Conservation (phyloP, 2,329 filamentous ascomycete genomes). For the Stagonosporopsis chrysanthemi region DNA sequence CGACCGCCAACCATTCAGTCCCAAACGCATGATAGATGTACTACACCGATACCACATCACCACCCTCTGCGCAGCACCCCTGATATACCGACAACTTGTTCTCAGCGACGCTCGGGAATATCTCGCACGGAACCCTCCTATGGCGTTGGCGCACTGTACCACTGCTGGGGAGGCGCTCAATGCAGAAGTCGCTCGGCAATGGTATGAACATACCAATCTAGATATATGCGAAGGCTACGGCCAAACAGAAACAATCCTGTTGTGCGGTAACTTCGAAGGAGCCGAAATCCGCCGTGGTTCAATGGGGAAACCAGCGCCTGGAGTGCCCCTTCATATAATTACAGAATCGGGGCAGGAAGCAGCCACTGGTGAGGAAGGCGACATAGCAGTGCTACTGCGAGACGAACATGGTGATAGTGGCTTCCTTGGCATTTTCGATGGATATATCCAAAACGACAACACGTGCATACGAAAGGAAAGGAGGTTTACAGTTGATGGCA, state of each 20-base stretch:
- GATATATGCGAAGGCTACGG: constrained; percentile 15
- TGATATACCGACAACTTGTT: constrained; percentile 13
- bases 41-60: constrained; percentile 17
- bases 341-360: constrained; percentile 1
- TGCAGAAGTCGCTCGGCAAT: constrained; percentile 14
- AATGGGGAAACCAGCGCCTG: constrained; percentile 18
- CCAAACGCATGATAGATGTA: constrained; percentile 9
- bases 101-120: constrained; percentile 1
- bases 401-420: background rate
- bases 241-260: constrained; percentile 17
- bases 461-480: constrained; percentile 6
- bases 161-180: constrained; percentile 16
- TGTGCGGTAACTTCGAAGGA: constrained; percentile 15
- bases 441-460: constrained; percentile 4
- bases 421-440: constrained; percentile 12
- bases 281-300: constrained; percentile 7
- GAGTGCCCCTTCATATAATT: constrained; percentile 13
- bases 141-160: constrained; percentile 10
- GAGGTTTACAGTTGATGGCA: constrained; percentile 1
- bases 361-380: constrained; percentile 12
- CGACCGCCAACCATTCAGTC: constrained; percentile 9
- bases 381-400: constrained; percentile 12
- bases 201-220: constrained; percentile 6
- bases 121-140: constrained; percentile 6
- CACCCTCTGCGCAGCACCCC: constrained; percentile 14